Conservation (phyloP, 2,329 filamentous ascomycete species). For the Cladosporium velox region DNA sequence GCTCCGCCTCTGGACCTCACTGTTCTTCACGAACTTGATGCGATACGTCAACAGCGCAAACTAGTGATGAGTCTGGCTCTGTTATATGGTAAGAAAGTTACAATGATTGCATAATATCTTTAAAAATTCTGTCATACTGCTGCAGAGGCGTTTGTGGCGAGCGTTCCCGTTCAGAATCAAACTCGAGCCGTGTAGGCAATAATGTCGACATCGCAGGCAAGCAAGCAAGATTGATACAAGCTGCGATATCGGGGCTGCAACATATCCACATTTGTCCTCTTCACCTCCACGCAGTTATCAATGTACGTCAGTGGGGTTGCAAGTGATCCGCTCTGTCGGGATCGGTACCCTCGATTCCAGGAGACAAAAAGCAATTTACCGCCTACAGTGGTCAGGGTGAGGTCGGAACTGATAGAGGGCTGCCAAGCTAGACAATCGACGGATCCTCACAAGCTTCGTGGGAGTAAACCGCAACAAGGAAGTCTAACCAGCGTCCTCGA, state of each 20-base stretch:
- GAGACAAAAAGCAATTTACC: background rate
- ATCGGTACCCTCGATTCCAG: background rate
- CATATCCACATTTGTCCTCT: background rate
- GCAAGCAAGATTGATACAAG: background rate
- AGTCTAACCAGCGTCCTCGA: background rate
- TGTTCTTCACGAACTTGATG: background rate
- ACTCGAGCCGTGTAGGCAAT: background rate
- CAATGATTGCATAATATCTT: background rate
- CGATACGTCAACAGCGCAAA: background rate
- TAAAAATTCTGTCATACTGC: background rate
- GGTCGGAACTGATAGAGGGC: background rate
- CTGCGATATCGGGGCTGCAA: slow-evolving; percentile 2
- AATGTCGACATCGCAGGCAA: background rate
- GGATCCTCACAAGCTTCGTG: background rate
- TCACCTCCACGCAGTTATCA: background rate
- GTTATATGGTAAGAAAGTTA: background rate
- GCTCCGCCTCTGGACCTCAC: background rate
- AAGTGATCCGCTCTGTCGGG: slow-evolving; percentile 3
- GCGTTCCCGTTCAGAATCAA: background rate
- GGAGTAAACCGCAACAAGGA: slow-evolving; percentile 2
- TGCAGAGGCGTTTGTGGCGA: background rate
- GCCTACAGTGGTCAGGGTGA: background rate
- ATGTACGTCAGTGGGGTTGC: background rate
- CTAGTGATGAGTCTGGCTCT: background rate
- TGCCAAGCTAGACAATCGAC: background rate